These are phyloP conservation scores for Solanum commersonii DNA, from an alignment of 257 asterid species.

Conservation along the genomic window DNA sequence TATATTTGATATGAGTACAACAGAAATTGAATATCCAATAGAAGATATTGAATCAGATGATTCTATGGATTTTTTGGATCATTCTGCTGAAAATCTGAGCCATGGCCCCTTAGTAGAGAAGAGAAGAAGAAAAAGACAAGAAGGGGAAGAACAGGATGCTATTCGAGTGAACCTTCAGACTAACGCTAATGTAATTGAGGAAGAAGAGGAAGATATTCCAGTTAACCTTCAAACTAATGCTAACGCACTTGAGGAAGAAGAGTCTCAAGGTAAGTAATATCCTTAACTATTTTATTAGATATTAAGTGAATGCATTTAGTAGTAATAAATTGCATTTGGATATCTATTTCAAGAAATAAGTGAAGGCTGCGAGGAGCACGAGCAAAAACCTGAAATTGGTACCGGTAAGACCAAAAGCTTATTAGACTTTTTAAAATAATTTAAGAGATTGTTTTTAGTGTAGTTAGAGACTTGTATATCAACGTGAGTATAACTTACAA, in stretches of 20 bases:
- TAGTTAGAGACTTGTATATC: neutral
- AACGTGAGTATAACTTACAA: neutral
- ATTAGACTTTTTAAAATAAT: neutral
- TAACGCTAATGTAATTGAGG: neutral
- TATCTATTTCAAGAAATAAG: neutral
- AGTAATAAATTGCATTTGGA: neutral
- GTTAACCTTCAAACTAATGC: neutral
- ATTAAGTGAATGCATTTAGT: neutral
- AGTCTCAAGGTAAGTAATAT: neutral
- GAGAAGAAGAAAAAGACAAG: neutral
- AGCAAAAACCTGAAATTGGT: neutral
- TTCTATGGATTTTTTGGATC: neutral
- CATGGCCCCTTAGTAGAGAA: neutral
- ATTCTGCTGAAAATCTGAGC: neutral
- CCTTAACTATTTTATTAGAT: neutral
- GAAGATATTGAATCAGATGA: neutral
- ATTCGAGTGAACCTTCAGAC: neutral
- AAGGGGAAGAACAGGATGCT: neutral
- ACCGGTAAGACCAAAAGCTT: neutral
- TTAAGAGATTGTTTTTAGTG: neutral
- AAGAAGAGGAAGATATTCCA: neutral
- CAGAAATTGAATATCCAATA: neutral
- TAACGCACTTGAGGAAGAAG: neutral
- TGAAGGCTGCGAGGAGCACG: neutral
- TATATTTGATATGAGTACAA: neutral